Evolutionary conservation across 257 asterid genomes (phyloP).

Genomic region (Gynochthodes officinalis): DNA sequence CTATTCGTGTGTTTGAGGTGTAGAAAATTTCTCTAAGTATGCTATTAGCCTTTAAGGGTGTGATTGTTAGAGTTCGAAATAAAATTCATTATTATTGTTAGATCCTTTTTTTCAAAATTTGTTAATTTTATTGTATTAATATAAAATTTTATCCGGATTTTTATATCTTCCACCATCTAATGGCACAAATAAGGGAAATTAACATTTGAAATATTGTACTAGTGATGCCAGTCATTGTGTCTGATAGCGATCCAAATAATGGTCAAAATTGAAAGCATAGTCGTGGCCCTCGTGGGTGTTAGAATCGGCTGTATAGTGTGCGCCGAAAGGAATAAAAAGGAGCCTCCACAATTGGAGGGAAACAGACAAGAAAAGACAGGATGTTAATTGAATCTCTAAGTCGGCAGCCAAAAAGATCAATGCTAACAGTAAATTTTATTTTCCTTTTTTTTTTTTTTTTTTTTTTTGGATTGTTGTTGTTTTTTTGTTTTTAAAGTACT

Average conservation of each 20-base stretch:
- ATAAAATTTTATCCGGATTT: too few relatives aligned
- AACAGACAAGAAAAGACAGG: background rate
- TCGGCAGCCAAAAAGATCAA: slow-evolving; percentile 1
- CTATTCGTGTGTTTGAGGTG: too few relatives aligned
- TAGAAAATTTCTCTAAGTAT: too few relatives aligned
- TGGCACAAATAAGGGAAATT: background rate
- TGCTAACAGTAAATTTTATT: background rate
- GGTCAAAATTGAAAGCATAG: slow-evolving; percentile 11
- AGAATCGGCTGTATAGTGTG: background rate
- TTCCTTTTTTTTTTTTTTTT: too few relatives aligned
- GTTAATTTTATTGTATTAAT: too few relatives aligned
- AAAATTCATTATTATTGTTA: too few relatives aligned
- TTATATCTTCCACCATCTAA: too few relatives aligned
- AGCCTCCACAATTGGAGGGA: background rate
- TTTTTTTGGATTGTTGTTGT: too few relatives aligned
- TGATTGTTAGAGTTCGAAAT: too few relatives aligned
- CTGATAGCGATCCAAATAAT: slow-evolving; percentile 2
- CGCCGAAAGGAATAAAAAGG: slow-evolving; percentile 19
- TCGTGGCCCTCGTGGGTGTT: background rate
- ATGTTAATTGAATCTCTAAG: background rate
- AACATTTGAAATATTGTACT: background rate
- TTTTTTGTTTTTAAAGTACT: too few relatives aligned
- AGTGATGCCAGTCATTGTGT: background rate
- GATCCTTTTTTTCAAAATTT: too few relatives aligned
- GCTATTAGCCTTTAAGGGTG: too few relatives aligned